Percentiles rank a stretch among this genome's conserved stretches.
These are phyloP conservation scores for Penicillium glabrum DNA, from an alignment of 2,329 filamentous ascomycete genomes.

Conservation along the genomic window DNA sequence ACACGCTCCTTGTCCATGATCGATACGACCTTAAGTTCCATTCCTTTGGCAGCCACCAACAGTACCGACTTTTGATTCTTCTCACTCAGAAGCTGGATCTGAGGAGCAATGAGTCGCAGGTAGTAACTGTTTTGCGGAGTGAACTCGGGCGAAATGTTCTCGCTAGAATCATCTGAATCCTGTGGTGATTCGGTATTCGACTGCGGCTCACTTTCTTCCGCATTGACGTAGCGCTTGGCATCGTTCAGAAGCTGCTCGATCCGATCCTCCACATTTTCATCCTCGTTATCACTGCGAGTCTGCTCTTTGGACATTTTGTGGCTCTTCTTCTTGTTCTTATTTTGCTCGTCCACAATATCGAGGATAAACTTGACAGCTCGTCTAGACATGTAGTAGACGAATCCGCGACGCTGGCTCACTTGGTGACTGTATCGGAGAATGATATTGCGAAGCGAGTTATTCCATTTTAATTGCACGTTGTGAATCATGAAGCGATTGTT, in stretches of 20 bases:
- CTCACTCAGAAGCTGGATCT: slow-evolving; percentile 97
- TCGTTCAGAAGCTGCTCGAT: slow-evolving; percentile 85
- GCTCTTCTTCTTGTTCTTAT: slow-evolving; percentile 62
- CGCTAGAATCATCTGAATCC: slow-evolving; percentile 56
- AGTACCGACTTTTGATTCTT: slow-evolving; percentile 98
- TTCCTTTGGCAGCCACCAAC: slow-evolving; percentile 92
- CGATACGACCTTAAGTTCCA: slow-evolving; percentile 96
- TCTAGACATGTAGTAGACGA: slow-evolving; percentile 96
- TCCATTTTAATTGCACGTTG: slow-evolving; percentile 98
- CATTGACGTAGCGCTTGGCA: slow-evolving; percentile 76
- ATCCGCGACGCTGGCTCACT: slow-evolving; percentile 90
- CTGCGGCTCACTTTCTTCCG: slow-evolving; percentile 57
- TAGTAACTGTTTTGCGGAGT: slow-evolving; percentile 92
- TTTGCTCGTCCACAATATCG: slow-evolving; percentile 94
- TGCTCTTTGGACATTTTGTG: slow-evolving; percentile 33
- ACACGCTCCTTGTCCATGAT: slow-evolving; percentile 97
- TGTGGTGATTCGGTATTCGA: slow-evolving; percentile 42
- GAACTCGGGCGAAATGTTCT: slow-evolving; percentile 84
- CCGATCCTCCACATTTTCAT: slow-evolving; percentile 72
- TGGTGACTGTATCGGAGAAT: slow-evolving; percentile 97
- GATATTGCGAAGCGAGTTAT: slow-evolving; percentile 92
- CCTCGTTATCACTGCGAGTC: slow-evolving; percentile 50
- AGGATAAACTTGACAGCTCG: slow-evolving; percentile 96
- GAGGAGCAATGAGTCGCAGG: slow-evolving; percentile 89
- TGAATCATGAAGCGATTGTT: slow-evolving; percentile 98